Conservation (phyloP, 108 stramenopile genomes). For the Nitzschia palea region DNA sequence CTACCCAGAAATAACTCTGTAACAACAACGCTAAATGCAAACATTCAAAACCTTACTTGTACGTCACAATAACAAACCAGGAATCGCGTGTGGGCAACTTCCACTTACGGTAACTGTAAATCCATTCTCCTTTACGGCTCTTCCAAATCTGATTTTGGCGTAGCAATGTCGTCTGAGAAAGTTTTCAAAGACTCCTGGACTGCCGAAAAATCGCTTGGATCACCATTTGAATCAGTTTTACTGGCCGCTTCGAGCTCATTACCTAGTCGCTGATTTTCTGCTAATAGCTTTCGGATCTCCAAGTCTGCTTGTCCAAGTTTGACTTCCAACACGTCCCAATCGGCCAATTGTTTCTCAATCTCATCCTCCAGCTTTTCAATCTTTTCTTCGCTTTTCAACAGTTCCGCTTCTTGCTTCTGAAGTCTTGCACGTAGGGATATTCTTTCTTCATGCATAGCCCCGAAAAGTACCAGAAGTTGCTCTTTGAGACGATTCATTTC, state of each 20-base stretch:
- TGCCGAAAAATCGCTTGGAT: neutral
- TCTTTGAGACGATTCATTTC: neutral
- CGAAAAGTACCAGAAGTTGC: neutral
- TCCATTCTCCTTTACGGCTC: neutral
- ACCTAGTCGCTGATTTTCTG: neutral
- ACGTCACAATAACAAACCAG: too few relatives aligned
- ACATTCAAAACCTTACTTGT: too few relatives aligned
- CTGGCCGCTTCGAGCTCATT: neutral
- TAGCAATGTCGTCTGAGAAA: slow-evolving; percentile 2
- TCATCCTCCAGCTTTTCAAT: neutral
- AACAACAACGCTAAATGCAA: too few relatives aligned
- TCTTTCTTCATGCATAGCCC: neutral
- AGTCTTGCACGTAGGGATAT: neutral
- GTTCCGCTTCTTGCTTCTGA: neutral
- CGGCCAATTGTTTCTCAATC: neutral
- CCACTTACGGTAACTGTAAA: too few relatives aligned
- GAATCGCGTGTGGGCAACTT: too few relatives aligned
- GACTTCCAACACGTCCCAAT: slow-evolving; percentile 13
- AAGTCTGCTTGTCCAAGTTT: slow-evolving; percentile 6
- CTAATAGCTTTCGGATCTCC: slow-evolving; percentile 6
- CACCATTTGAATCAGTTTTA: neutral
- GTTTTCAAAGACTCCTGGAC: neutral
- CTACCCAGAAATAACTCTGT: too few relatives aligned
- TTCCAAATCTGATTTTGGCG: neutral
- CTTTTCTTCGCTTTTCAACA: slow-evolving; percentile 1